Percentiles rank a stretch among this genome's conserved stretches.
phyloP scores from a whole-genome alignment of 441 rosid genomes.

The Cnidoscolus chayamansa region DNA sequence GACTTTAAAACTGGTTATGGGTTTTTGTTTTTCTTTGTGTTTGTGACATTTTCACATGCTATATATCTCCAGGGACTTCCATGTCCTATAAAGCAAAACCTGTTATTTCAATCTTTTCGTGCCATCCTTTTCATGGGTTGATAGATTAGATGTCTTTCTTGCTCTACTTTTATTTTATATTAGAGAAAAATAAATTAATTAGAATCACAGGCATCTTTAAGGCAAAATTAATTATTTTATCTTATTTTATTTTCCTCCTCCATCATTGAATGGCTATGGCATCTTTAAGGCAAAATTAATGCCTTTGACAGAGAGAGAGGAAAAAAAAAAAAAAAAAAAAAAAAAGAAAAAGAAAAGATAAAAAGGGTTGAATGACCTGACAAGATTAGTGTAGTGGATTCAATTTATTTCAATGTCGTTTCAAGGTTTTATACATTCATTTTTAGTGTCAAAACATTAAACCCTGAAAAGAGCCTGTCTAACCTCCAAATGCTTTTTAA shows the following conservation, averaged over 20 bases:
- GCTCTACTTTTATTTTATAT: background rate
- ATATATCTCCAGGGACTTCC: background rate
- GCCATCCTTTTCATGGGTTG: background rate
- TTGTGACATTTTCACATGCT: slow-evolving; percentile 12
- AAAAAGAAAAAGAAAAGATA: background rate
- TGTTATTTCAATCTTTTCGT: background rate
- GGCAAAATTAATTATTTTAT: too few species aligned
- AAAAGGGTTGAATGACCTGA: background rate
- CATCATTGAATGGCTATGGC: background rate
- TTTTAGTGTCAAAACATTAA: background rate
- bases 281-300: slow-evolving; percentile 11
- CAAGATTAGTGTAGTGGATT: background rate
- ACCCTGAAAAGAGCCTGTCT: too few species aligned
- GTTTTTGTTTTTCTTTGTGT: background rate
- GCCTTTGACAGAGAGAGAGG: background rate
- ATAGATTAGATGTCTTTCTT: background rate
- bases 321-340: too few species aligned
- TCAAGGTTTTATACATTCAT: background rate
- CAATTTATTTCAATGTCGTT: background rate
- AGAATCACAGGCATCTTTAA: too few species aligned
- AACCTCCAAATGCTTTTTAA: slow-evolving; percentile 2
- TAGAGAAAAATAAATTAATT: background rate
- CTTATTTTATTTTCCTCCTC: too few species aligned
- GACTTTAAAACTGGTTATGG: background rate
- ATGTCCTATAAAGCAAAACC: background rate